Percentiles rank a stretch among this genome's conserved stretches.
Conservation (phyloP, 257 asterid genomes). For the Petunia axillaris region DNA sequence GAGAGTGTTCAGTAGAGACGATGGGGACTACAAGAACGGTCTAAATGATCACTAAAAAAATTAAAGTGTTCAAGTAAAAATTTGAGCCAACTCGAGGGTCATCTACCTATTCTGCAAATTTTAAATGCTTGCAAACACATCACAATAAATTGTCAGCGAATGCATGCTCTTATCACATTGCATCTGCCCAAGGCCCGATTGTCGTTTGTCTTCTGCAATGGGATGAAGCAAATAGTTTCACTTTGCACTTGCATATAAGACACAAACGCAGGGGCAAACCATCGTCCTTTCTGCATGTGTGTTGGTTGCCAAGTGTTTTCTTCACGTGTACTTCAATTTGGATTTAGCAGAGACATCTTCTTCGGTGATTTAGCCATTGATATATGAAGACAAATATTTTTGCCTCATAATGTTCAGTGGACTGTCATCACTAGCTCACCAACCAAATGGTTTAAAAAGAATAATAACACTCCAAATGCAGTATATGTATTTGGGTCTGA, state of each 20-base stretch:
- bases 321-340: background rate
- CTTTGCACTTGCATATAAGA: background rate
- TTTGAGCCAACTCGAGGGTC: too few relatives aligned
- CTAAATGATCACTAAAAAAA: too few relatives aligned
- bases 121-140: background rate
- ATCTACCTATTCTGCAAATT: too few relatives aligned
- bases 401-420: background rate
- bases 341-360: background rate
- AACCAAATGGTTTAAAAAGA: background rate
- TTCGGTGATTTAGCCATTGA: background rate
- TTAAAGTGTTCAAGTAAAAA: too few relatives aligned
- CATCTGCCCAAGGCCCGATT: background rate
- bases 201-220: background rate
- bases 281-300: constrained; percentile 10
- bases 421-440: background rate
- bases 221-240: constrained; percentile 11
- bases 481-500: background rate
- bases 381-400: background rate
- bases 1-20: too few relatives aligned
- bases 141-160: background rate
- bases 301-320: background rate
- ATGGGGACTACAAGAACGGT: too few relatives aligned
- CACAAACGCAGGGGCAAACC: background rate
- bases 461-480: background rate
- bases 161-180: background rate